These are phyloP conservation scores for Paraphoma chrysanthemicola DNA, from an alignment of 2,329 filamentous ascomycete genomes.

Conservation along the genomic window DNA sequence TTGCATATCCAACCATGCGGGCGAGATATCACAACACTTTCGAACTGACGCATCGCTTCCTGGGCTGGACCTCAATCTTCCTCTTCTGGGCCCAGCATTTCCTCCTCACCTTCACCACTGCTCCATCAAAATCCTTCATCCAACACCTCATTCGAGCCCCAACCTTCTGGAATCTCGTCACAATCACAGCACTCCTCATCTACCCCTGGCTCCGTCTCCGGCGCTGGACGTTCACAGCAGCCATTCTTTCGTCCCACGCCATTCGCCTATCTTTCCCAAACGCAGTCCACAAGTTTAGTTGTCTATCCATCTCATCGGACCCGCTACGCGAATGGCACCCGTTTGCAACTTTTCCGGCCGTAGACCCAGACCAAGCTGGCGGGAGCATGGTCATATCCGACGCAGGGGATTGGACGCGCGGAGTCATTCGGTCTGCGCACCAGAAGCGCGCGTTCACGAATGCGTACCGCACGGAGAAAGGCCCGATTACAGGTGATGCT, in stretches of 20 bases:
- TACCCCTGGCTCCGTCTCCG: conserved; percentile 78
- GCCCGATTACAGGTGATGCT: not conserved
- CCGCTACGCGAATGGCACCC: conserved; percentile 47
- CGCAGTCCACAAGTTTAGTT: conserved; percentile 38
- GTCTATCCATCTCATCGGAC: conserved; percentile 34
- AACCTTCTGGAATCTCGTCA: conserved; percentile 70
- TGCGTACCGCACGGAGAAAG: not conserved
- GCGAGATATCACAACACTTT: conserved; percentile 38
- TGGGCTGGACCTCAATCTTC: conserved; percentile 39
- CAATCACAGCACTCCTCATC: conserved; percentile 69
- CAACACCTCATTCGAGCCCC: conserved; percentile 17
- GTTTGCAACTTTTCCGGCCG: conserved; percentile 45
- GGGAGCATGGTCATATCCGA: conserved; percentile 42
- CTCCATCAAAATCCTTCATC: not conserved
- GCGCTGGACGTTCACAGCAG: conserved; percentile 69
- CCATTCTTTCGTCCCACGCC: conserved; percentile 75
- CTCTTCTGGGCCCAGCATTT: conserved; percentile 39
- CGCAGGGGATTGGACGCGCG: conserved; percentile 44
- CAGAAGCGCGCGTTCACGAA: not conserved
- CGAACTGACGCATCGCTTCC: conserved; percentile 44
- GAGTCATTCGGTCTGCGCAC: conserved; percentile 17
- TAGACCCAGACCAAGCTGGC: not conserved
- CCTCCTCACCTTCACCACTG: conserved; percentile 16
- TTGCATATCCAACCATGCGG: conserved; percentile 34
- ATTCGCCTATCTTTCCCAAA: conserved; percentile 65